Evolutionary conservation across 2,329 filamentous ascomycete genomes (phyloP).

Genomic region (Colletotrichum liaoningense): DNA sequence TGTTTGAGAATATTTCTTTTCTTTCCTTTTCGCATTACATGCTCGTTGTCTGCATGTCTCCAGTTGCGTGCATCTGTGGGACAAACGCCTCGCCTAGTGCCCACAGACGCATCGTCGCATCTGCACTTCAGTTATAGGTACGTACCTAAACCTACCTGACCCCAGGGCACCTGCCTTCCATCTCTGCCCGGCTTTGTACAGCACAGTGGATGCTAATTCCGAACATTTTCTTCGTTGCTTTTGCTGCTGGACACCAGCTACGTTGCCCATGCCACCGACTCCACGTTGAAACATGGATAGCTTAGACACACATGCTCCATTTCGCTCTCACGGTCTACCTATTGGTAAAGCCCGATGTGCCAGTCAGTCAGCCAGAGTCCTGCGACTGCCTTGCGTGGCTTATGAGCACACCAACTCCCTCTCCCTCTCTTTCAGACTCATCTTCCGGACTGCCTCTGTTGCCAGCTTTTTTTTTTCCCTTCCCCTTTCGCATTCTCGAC

Average conservation of each 20-base stretch:
- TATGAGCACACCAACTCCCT: background rate
- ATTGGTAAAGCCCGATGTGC: background rate
- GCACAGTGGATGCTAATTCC: background rate
- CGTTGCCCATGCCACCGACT: constrained; percentile 22
- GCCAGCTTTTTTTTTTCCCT: background rate
- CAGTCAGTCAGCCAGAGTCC: background rate
- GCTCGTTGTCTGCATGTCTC: constrained; percentile 16
- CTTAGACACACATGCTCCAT: constrained; percentile 16
- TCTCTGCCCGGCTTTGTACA: background rate
- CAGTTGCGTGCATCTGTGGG: constrained; percentile 12
- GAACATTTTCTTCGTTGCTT: constrained; percentile 26
- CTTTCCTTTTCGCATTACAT: constrained; percentile 8
- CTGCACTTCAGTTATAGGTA: background rate
- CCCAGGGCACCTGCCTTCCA: background rate
- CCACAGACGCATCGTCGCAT: constrained; percentile 7
- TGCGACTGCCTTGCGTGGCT: background rate
- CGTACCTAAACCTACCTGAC: background rate
- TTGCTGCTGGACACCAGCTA: constrained; percentile 20
- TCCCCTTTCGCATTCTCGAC: background rate
- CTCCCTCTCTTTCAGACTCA: background rate
- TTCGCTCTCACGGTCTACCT: background rate
- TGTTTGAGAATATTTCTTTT: constrained; percentile 7
- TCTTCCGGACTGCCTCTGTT: background rate
- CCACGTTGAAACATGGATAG: constrained; percentile 32
- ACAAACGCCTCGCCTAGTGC: constrained; percentile 13